These are phyloP conservation scores for Penicillium olsonii DNA, from an alignment of 2,329 filamentous ascomycete species.

Conservation along the genomic window DNA sequence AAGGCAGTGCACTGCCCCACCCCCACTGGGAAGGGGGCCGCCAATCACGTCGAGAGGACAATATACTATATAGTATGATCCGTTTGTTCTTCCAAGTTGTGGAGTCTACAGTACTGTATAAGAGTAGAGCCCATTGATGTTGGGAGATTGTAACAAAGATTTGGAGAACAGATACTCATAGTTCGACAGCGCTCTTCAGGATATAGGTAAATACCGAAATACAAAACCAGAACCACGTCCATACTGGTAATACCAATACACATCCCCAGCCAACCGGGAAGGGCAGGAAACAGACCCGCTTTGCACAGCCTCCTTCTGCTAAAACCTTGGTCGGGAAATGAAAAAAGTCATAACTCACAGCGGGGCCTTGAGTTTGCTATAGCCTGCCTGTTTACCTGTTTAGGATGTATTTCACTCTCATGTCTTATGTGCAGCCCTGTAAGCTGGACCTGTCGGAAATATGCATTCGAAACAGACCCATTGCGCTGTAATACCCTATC, in stretches of 20 bases:
- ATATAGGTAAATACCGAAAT: background rate
- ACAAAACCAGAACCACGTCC: background rate
- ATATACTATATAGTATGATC: too few relatives aligned
- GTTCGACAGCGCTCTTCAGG: background rate
- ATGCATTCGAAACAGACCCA: slow-evolving; percentile 5
- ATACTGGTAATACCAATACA: slow-evolving; percentile 11
- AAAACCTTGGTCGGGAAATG: slow-evolving; percentile 12
- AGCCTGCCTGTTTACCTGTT: slow-evolving; percentile 1
- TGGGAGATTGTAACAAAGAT: too few relatives aligned
- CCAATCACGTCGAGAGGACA: slow-evolving; percentile 5
- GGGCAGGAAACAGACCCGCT: slow-evolving; percentile 10
- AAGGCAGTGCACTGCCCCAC: slow-evolving; percentile 29
- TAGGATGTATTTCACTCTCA: background rate
- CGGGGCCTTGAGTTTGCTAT: too few relatives aligned
- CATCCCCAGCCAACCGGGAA: slow-evolving; percentile 6
- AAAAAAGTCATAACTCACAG: too few relatives aligned
- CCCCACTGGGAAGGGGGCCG: slow-evolving; percentile 16
- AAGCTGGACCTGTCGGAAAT: background rate
- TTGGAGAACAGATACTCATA: too few relatives aligned
- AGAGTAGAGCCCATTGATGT: too few relatives aligned
- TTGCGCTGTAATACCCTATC: slow-evolving; percentile 3
- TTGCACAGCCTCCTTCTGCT: slow-evolving; percentile 15
- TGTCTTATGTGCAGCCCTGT: slow-evolving; percentile 6
- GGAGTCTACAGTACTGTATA: too few relatives aligned
- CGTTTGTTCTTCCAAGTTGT: too few relatives aligned